These are phyloP conservation scores for Rosa hybrid DNA, from an alignment of 331 rosid species.

Conservation along the genomic window DNA sequence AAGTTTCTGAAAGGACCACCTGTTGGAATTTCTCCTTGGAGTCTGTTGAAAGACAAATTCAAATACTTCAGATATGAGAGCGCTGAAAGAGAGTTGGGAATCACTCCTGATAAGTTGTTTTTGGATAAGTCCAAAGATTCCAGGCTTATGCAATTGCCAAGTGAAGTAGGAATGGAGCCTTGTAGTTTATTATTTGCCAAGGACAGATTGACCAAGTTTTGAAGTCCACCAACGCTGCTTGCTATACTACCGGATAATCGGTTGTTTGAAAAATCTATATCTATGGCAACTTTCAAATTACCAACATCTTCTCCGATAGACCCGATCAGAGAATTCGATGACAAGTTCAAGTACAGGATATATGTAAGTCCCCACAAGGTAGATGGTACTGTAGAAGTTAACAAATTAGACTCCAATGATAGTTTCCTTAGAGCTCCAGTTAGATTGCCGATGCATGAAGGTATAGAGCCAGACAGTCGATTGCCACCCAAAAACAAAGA, in stretches of 20 bases:
- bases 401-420: background rate
- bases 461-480: slow-evolving; percentile 6
- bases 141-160: slow-evolving; percentile 33
- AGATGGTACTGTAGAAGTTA: too few relatives aligned
- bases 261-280: too few relatives aligned
- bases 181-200: slow-evolving; percentile 21
- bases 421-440: background rate
- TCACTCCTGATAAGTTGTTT: slow-evolving; percentile 27
- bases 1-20: slow-evolving; percentile 27
- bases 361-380: too few relatives aligned
- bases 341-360: too few relatives aligned
- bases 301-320: background rate
- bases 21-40: slow-evolving; percentile 46
- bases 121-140: slow-evolving; percentile 30
- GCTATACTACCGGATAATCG: too few relatives aligned
- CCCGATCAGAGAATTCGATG: too few relatives aligned
- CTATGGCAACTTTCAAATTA: background rate
- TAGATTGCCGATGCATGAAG: slow-evolving; percentile 7
- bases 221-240: slow-evolving; percentile 6
- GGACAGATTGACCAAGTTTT: slow-evolving; percentile 12
- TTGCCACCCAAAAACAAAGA: background rate
- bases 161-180: slow-evolving; percentile 39
- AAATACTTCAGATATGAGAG: slow-evolving; percentile 28
- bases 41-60: slow-evolving; percentile 38
- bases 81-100: slow-evolving; percentile 33